A percentile compares a stretch with the other conserved stretches of the same genome.
These are phyloP conservation scores for Cyberlindnera petersonii DNA, from an alignment of 805 yeast species.

Conservation along the genomic window DNA sequence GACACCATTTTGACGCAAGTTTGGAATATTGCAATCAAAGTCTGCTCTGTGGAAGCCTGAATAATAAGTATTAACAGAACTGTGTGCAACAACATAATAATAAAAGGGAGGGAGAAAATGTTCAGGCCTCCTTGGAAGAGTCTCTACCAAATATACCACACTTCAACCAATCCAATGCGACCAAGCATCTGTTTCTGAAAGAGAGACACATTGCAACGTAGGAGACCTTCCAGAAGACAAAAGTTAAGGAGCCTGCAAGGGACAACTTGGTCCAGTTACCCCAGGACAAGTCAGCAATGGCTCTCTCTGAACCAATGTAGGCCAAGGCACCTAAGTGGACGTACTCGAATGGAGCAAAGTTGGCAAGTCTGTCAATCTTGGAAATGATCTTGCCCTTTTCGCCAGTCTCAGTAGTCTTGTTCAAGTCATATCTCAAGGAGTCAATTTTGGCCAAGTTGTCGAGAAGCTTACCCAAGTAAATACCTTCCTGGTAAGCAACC, in stretches of 20 bases:
- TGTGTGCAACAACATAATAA: not conserved
- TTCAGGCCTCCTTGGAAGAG: conserved; percentile 35
- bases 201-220: conserved; percentile 91
- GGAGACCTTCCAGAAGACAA: conserved; percentile 92
- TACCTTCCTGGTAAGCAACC: conserved; percentile 94
- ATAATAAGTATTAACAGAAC: too few relatives aligned
- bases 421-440: conserved; percentile 43
- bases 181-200: conserved; percentile 82
- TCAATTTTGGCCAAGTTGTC: conserved; percentile 61
- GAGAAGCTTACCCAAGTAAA: conserved; percentile 70
- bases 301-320: conserved; percentile 88
- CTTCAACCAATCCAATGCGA: conserved; percentile 85
- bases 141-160: conserved; percentile 89
- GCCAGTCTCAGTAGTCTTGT: conserved; percentile 34
- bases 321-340: conserved; percentile 91
- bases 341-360: conserved; percentile 65
- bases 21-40: not conserved
- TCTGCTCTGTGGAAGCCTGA: too few relatives aligned
- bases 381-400: conserved; percentile 33
- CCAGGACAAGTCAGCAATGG: conserved; percentile 86
- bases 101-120: not conserved
- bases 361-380: conserved; percentile 40
- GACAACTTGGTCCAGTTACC: conserved; percentile 77
- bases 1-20: conserved; percentile 4
- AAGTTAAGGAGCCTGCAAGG: conserved; percentile 81